Evolutionary conservation across 1,284 basidiomycete species (phyloP), one percentile per base, ranked within the genome.

Genomic region (Cystobasidium pallidum): DNA sequence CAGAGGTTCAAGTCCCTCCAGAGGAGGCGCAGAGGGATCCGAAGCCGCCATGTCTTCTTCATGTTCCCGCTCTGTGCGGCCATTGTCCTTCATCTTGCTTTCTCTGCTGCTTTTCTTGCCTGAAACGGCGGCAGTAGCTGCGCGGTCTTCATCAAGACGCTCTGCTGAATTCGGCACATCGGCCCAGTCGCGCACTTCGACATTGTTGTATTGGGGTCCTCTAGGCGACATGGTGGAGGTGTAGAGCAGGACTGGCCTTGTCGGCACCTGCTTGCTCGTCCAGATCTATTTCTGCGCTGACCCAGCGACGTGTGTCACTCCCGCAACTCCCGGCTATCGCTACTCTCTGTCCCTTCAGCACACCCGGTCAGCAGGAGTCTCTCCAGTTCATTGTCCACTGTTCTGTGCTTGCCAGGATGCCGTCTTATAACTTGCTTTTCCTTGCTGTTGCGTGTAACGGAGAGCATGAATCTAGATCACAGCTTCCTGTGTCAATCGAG

Each of bases 161-260:
- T 57, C 30, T n/a, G 21, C 4, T 34, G 54, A 10, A 32, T 32
- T n/a, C 26, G 24, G 3, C 3, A n/a, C 10, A 26, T 28, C 19
- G 54, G 30, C 54, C 10, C 36, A 57, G 54, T 57, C 54, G 54
- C 54, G 54, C 15, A 57, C 54, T n/a, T 34, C 54, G 54, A 57
- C 54, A 11, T 57, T 57, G 54, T 32, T n/a, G 13, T 21, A 17
- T n/a, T 30, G 15, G 34, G 54, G 32, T 36, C 3, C 28, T 11
- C 15, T 6, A n/a, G 43, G 15, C 43, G 43, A 19, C 43, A 45
- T 45, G 11, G 4, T 4, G 43, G 15, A 6, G 43, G 43, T 15
- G 8, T 45, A 45, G 43, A n/a, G 19, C 15, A 45, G 39, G 39
- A 10, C 45, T 21, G 45, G 19, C 45, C 24, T 15, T 4, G n/a